These are phyloP conservation scores for Penicillium sp. DNA, from an alignment of 2,329 filamentous ascomycete species.

Conservation along the genomic window DNA sequence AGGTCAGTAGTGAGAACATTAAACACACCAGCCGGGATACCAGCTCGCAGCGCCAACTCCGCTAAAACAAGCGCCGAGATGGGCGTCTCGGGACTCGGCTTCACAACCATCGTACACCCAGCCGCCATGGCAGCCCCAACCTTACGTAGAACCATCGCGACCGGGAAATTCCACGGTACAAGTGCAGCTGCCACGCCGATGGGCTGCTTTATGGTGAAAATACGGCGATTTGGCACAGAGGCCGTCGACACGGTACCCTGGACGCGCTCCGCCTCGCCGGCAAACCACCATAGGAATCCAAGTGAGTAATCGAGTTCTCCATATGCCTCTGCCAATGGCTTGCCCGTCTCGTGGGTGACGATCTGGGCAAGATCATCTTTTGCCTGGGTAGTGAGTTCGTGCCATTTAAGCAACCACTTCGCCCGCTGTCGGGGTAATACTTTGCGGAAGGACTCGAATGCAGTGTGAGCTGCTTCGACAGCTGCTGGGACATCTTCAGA, in stretches of 20 bases:
- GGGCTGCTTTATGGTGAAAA: slow-evolving; percentile 73
- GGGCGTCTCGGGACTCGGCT: slow-evolving; percentile 68
- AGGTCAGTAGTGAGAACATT: slow-evolving; percentile 58
- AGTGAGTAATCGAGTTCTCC: slow-evolving; percentile 58
- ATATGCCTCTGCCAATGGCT: slow-evolving; percentile 55
- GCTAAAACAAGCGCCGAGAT: slow-evolving; percentile 57
- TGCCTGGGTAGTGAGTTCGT: slow-evolving; percentile 62
- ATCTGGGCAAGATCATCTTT: slow-evolving; percentile 63
- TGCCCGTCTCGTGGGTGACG: slow-evolving; percentile 62
- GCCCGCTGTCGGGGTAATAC: slow-evolving; percentile 61
- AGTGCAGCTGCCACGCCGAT: slow-evolving; percentile 67
- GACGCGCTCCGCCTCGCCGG: slow-evolving; percentile 62
- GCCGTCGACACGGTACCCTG: slow-evolving; percentile 61
- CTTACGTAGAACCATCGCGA: slow-evolving; percentile 68
- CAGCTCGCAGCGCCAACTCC: slow-evolving; percentile 53
- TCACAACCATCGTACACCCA: slow-evolving; percentile 72
- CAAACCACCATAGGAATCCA: slow-evolving; percentile 59
- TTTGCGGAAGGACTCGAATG: slow-evolving; percentile 61
- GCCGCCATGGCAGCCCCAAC: slow-evolving; percentile 67
- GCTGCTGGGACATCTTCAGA: slow-evolving; percentile 62
- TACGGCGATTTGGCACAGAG: slow-evolving; percentile 61
- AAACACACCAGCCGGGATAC: slow-evolving; percentile 60
- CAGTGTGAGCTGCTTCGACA: slow-evolving; percentile 59
- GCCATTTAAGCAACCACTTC: slow-evolving; percentile 64
- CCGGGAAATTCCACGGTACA: slow-evolving; percentile 72